These are phyloP conservation scores for Phylloporus sp. DNA, from an alignment of 768 basidiomycete species.

Conservation along the genomic window DNA sequence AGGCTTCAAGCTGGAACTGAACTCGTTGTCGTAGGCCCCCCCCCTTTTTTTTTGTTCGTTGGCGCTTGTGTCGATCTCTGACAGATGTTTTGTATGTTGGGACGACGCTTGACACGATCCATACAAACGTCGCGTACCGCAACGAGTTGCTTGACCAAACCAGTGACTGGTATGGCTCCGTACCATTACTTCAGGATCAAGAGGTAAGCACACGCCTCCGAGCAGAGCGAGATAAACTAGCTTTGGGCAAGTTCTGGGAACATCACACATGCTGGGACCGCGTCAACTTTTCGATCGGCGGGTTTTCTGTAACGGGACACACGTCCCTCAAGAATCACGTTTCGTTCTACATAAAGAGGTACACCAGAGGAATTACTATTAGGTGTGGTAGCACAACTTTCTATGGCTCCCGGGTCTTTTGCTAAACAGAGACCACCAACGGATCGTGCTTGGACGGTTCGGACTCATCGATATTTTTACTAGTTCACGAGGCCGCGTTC, in stretches of 20 bases:
- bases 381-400: conserved; percentile 13
- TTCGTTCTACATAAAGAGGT: conserved; percentile 3
- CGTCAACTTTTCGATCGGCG: conserved; percentile 1
- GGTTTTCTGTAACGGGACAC: conserved; percentile 9
- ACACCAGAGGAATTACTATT: neutral
- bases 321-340: conserved; percentile 8
- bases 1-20: conserved; percentile 6
- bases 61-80: neutral
- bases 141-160: conserved; percentile 11
- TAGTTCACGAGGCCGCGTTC: conserved; percentile 12
- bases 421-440: conserved; percentile 4
- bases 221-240: neutral
- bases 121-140: conserved; percentile 11
- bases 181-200: conserved; percentile 11
- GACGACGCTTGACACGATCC: conserved; percentile 8
- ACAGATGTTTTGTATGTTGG: neutral
- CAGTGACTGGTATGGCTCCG: conserved; percentile 9
- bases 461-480: neutral
- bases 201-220: conserved; percentile 2
- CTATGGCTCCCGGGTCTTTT: conserved; percentile 13
- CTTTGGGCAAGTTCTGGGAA: neutral
- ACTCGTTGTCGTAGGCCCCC: conserved; percentile 11
- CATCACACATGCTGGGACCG: conserved; percentile 6
- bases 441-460: neutral
- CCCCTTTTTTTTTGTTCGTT: too few relatives aligned